phyloP scores from a whole-genome alignment of 2,329 filamentous ascomycete species.

The Tolypocladium amazonense region DNA sequence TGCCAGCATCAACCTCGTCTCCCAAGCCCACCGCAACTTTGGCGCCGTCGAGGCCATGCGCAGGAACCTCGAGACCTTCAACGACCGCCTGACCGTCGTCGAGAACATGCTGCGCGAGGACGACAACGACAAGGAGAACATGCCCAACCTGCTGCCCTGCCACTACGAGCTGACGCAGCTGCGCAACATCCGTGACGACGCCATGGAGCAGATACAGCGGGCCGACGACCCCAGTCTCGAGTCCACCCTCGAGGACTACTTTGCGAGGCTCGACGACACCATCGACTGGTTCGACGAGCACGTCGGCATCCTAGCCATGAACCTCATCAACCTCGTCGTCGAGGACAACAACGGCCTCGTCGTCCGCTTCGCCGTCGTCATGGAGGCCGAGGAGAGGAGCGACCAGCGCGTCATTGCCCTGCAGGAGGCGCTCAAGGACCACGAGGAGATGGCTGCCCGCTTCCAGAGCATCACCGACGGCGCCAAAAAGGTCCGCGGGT shows the following conservation, averaged over 20 bases:
- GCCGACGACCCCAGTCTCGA: constrained; percentile 65
- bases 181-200: constrained; percentile 89
- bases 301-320: constrained; percentile 77
- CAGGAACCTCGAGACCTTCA: constrained; percentile 78
- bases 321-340: constrained; percentile 78
- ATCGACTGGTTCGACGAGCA: constrained; percentile 96
- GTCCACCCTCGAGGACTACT: constrained; percentile 81
- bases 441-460: constrained; percentile 83
- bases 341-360: constrained; percentile 81
- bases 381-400: constrained; percentile 93
- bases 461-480: constrained; percentile 95
- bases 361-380: constrained; percentile 81
- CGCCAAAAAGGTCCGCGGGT: constrained; percentile 82
- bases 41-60: constrained; percentile 91
- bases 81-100: constrained; percentile 62
- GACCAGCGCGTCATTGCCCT: constrained; percentile 84
- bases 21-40: constrained; percentile 94
- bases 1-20: constrained; percentile 80
- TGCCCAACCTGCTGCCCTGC: constrained; percentile 80
- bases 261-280: constrained; percentile 72
- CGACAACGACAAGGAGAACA: constrained; percentile 75
- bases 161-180: constrained; percentile 90
- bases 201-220: constrained; percentile 87
- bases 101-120: constrained; percentile 74
- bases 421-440: constrained; percentile 89